Evolutionary conservation across 495 filamentous ascomycete species (phyloP), one percentile per base, ranked within the genome.

Genomic region (Penicillium salamii): DNA sequence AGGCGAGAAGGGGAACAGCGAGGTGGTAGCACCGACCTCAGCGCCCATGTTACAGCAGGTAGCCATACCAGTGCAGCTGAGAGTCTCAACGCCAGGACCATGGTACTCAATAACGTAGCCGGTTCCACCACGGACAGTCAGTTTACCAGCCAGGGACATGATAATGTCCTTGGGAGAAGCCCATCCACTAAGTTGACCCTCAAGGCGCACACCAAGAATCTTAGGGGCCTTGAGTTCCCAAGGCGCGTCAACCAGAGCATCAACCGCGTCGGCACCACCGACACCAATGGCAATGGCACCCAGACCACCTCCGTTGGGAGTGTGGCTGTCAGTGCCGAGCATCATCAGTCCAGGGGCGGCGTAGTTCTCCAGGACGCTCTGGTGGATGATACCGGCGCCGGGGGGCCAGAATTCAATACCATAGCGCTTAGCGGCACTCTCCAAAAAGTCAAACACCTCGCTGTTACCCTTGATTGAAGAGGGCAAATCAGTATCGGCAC

Each of bases 381-480:
- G 93, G 72, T 98, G 93, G 55, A 98, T 98, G 51, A 98, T 98
- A 51, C 93, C 93, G n/a, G 93, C 93, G 43, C 95, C 95, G 0
- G 93, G 93, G 2, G 93, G 89, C 93, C 93, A 98, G 68, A 98
- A 98, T 66, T 97, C 92, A 56, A 98, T 96, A 18, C 93, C 93
- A 64, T 96, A 98, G 59, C 91, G 93, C 78, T 90, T 92, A 5
- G 87, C 87, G 1, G 93, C 93, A 36, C 88, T 93, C 74, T 95
- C 92, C 42, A 98, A 65, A 69, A 97, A 98, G 69, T 98, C 90
- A 63, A 95, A 98, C 3, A 98, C 91, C 74, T 98, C 93, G 65
- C 90, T 88, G 67, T 98, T 98, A 31, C 89, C 88, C 71, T 86
- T 76, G 44, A 98, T 96, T 34, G 89, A 91, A 19, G 82, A 80